Percentiles rank a stretch among this genome's conserved stretches.
Conservation (phyloP, 2,329 filamentous ascomycete species). For the Colletotrichum somersetense region DNA sequence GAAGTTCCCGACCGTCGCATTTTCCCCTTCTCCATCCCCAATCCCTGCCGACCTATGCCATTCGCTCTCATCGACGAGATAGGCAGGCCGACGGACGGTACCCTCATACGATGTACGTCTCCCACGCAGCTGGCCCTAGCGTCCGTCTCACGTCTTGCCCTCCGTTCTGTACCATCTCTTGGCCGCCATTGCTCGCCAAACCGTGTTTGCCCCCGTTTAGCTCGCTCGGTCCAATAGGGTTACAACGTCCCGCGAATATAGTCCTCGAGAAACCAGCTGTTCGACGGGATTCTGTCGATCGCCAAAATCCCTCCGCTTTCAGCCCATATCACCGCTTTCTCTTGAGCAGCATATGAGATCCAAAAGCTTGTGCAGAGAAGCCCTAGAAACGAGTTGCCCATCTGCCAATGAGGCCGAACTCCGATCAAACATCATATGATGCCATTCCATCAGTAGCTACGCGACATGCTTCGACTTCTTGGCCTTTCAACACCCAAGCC, state of each 20-base stretch:
- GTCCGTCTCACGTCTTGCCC: slow-evolving; percentile 5
- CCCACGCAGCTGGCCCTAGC: slow-evolving; percentile 26
- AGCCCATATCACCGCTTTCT: slow-evolving; percentile 23
- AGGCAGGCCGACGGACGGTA: slow-evolving; percentile 27
- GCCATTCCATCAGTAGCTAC: neutral
- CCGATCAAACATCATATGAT: neutral
- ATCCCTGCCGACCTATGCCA: slow-evolving; percentile 27
- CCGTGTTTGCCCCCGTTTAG: neutral
- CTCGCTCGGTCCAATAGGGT: slow-evolving; percentile 5
- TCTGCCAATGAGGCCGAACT: slow-evolving; percentile 2
- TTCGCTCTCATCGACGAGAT: slow-evolving; percentile 15
- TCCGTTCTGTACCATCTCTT: slow-evolving; percentile 31
- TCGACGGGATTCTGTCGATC: slow-evolving; percentile 26
- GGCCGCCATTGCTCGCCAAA: slow-evolving; percentile 13
- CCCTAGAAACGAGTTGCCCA: slow-evolving; percentile 15
- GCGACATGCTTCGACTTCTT: neutral
- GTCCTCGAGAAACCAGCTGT: slow-evolving; percentile 13
- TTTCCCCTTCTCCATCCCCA: slow-evolving; percentile 10
- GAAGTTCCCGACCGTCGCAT: slow-evolving; percentile 17
- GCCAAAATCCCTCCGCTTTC: slow-evolving; percentile 36
- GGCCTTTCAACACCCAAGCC: slow-evolving; percentile 1
- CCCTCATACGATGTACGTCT: neutral
- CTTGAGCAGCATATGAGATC: slow-evolving; percentile 12
- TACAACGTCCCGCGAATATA: neutral
- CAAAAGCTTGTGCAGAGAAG: neutral